Evolutionary conservation across 495 filamentous ascomycete species (phyloP), one percentile per base, ranked within the genome.

Genomic region (Talaromyces thailandensis): DNA sequence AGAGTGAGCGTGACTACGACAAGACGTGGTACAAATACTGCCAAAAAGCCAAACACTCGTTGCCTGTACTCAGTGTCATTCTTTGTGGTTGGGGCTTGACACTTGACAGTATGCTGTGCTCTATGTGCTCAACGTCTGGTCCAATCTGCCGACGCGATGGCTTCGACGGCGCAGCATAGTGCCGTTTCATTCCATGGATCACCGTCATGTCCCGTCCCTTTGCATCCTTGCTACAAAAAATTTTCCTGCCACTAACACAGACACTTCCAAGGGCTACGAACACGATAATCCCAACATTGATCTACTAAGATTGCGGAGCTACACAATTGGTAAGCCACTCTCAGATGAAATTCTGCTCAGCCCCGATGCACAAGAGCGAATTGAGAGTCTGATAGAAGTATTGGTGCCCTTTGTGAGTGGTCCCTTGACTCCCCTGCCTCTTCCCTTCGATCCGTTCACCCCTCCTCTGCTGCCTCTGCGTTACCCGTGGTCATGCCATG

Each of bases 221-320:
- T 63, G 56, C 12, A 40, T 63, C 60, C 63, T 58, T 48, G 63
- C 43, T 61, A 67, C 63, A 66, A 58, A 58, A 37, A 60, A 6
- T 56, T 62, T 37, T 40, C 18, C 18, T 21, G 0, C 5, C 18
- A 48, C 68, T 66, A 65, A 63, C 61, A 66, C 56, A 65, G 37
- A 68, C 62, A 65, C 40, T 66, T 35, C 23, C 55, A 23, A 91
- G 87, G 91, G 90, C 64, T 95, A 90, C 71, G 78, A 82, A 31
- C 75, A 82, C 14, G 85, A 90, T 60, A 86, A 95, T 66, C 71
- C 81, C 43, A 86, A 93, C 62, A 90, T 94, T 66, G 80, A 85
- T 48, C 79, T 95, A 61, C 76, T 95, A 56, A 86, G 89, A 62
- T 79, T 96, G 63, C 81, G 84, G 64, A 93, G 86, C 70, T 94